Evolutionary conservation across 1,139 yeast genomes (phyloP).

Genomic region (Candida neerlandica): DNA sequence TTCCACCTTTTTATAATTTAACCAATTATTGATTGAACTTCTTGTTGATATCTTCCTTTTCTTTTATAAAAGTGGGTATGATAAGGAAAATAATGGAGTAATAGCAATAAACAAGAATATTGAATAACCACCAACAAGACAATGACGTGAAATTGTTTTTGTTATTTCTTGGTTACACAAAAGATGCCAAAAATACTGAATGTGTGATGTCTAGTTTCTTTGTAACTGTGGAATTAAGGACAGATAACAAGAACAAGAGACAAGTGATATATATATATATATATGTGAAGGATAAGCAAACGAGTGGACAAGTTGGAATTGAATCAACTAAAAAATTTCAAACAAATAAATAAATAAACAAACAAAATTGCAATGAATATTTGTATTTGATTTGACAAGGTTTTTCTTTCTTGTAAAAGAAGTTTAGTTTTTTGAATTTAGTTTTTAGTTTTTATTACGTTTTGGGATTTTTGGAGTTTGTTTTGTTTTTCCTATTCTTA

Average conservation of each 20-base stretch:
- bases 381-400: neutral
- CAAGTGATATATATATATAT: too few relatives aligned
- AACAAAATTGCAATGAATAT: too few relatives aligned
- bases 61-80: too few relatives aligned
- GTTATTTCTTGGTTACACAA: neutral
- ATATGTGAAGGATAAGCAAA: neutral
- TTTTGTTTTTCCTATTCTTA: neutral
- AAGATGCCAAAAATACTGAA: neutral
- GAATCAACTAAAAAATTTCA: too few relatives aligned
- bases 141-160: neutral
- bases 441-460: too few relatives aligned
- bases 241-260: too few relatives aligned
- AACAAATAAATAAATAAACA: too few relatives aligned
- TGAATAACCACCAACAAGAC: neutral
- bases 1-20: too few relatives aligned
- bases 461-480: neutral
- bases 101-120: neutral
- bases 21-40: neutral
- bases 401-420: neutral
- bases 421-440: neutral
- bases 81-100: too few relatives aligned
- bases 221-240: too few relatives aligned
- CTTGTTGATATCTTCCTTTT: too few relatives aligned
- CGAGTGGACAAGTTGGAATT: too few relatives aligned
- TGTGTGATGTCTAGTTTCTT: neutral